Conservation (phyloP, 192 early-diverging fungal species). For the Phycomyces nitens region DNA sequence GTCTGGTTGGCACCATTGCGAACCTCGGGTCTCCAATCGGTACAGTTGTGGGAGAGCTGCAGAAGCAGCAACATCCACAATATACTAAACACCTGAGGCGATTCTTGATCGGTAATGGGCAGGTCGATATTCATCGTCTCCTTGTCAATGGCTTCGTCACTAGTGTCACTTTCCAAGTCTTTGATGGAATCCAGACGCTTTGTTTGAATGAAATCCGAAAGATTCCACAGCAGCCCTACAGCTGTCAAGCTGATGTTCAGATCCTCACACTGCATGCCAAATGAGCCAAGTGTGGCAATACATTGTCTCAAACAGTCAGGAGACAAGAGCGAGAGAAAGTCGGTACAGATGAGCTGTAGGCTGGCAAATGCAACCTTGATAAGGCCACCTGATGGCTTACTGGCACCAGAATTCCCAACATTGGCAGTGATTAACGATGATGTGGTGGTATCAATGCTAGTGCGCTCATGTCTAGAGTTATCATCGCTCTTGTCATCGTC, state of each 20-base stretch:
- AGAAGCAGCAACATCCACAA: constrained; percentile 90
- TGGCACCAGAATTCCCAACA: neutral
- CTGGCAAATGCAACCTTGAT: constrained; percentile 88
- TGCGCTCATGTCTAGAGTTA: constrained; percentile 4
- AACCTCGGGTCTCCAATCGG: constrained; percentile 86
- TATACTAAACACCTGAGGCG: constrained; percentile 44
- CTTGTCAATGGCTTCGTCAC: constrained; percentile 17
- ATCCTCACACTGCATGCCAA: constrained; percentile 83
- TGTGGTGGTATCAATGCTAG: constrained; percentile 15
- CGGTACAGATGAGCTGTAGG: constrained; percentile 92
- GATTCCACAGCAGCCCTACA: constrained; percentile 87
- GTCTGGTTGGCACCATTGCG: constrained; percentile 93
- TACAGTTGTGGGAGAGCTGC: constrained; percentile 77
- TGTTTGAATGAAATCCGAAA: constrained; percentile 85
- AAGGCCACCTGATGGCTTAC: constrained; percentile 31
- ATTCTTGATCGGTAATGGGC: constrained; percentile 37
- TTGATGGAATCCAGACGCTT: constrained; percentile 54
- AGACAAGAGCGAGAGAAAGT: constrained; percentile 80
- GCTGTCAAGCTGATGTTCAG: constrained; percentile 94
- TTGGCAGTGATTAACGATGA: constrained; percentile 5
- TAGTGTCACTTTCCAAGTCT: neutral
- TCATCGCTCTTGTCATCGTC: neutral
- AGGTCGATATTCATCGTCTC: constrained; percentile 33
- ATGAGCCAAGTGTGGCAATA: constrained; percentile 75
- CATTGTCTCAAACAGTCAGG: constrained; percentile 75